A percentile compares a stretch with the other conserved stretches of the same genome.
phyloP scores from a whole-genome alignment of 2,329 filamentous ascomycete genomes.

The Colletotrichum brevisporum region DNA sequence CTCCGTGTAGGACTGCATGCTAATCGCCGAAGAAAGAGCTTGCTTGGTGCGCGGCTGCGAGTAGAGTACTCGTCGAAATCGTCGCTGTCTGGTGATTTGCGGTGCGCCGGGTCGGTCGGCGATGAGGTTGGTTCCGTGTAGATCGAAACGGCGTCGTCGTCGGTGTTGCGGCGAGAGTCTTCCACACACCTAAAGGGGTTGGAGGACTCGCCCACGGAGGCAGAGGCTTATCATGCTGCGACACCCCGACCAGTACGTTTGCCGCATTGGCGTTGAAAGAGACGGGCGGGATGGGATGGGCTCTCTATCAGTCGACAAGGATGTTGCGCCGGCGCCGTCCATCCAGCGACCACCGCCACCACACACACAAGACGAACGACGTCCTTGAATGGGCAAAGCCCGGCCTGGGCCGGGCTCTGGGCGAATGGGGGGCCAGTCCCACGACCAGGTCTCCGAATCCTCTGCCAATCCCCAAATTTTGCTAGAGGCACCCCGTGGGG shows the following conservation, averaged over 20 bases:
- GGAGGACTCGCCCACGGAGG: slow-evolving; percentile 22
- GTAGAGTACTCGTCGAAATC: neutral
- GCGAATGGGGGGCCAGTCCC: slow-evolving; percentile 25
- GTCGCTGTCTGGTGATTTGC: neutral
- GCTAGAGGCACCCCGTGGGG: neutral
- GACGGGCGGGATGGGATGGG: slow-evolving; percentile 30
- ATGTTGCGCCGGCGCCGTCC: slow-evolving; percentile 25
- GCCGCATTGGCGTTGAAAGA: slow-evolving; percentile 37
- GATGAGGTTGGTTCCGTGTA: neutral
- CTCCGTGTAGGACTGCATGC: slow-evolving; percentile 30
- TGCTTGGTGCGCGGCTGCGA: slow-evolving; percentile 1
- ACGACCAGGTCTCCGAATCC: slow-evolving; percentile 16
- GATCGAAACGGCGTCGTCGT: neutral
- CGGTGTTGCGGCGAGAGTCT: slow-evolving; percentile 13
- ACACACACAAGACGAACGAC: slow-evolving; percentile 27
- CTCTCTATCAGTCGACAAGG: slow-evolving; percentile 38
- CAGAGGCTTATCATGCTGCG: slow-evolving; percentile 40
- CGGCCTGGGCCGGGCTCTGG: slow-evolving; percentile 13
- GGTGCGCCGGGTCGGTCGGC: neutral
- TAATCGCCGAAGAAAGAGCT: slow-evolving; percentile 11
- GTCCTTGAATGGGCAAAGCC: slow-evolving; percentile 28
- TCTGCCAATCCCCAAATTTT: neutral
- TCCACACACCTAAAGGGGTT: slow-evolving; percentile 26
- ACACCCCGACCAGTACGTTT: slow-evolving; percentile 12
- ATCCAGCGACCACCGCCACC: slow-evolving; percentile 3